A percentile compares a stretch with the other conserved stretches of the same genome.
These are phyloP conservation scores for Botryotinia convoluta DNA, from an alignment of 2,329 filamentous ascomycete genomes.

Conservation along the genomic window DNA sequence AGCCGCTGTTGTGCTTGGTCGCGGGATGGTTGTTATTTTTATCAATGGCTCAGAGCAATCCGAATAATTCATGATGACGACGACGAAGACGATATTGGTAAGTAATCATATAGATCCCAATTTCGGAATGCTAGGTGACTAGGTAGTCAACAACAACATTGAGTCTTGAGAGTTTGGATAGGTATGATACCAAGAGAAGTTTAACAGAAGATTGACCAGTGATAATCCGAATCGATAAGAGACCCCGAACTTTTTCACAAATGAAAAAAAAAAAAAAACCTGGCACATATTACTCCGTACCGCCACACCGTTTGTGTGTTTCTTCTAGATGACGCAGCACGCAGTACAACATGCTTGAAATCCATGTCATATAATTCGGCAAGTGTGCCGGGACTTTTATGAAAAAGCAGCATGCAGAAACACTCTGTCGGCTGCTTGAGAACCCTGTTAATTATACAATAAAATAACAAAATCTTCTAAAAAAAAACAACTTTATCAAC, in stretches of 20 bases:
- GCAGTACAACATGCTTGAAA: conserved; percentile 11
- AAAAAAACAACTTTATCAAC: background rate
- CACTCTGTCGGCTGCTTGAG: conserved; percentile 5
- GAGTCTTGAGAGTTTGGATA: background rate
- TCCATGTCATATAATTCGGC: conserved; percentile 19
- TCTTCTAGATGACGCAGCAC: conserved; percentile 20
- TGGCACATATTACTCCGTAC: conserved; percentile 5
- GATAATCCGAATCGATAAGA: conserved; percentile 1
- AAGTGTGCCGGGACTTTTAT: conserved; percentile 13
- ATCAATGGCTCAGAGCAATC: background rate
- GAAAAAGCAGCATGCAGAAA: conserved; percentile 19
- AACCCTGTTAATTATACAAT: background rate
- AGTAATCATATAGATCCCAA: background rate
- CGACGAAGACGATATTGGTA: background rate
- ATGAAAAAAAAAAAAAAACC: background rate
- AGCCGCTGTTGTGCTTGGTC: background rate
- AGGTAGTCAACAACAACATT: background rate
- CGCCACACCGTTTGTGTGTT: conserved; percentile 20
- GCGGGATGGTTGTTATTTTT: background rate
- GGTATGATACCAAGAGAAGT: background rate
- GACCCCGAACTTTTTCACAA: background rate
- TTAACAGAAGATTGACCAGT: background rate
- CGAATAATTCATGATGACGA: background rate
- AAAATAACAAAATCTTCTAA: background rate
- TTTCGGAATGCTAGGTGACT: background rate